Evolutionary conservation across 306 rosid genomes (phyloP).

Genomic region (Boehmeria nivea): DNA sequence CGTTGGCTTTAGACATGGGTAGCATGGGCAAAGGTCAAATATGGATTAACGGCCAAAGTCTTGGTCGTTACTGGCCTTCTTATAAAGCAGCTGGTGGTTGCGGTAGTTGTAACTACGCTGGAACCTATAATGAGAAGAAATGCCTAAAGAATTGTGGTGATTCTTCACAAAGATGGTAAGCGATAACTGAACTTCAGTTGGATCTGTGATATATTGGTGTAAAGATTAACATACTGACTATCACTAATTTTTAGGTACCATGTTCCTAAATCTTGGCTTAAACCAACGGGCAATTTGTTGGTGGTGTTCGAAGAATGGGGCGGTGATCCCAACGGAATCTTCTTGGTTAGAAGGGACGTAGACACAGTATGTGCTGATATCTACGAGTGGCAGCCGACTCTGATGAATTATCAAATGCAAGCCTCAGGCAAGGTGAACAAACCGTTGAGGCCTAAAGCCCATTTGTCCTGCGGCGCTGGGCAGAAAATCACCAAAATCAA

Average conservation of each 20-base stretch:
- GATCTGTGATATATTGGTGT: conserved; percentile 8
- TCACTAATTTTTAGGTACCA: conserved; percentile 66
- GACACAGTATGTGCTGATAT: conserved; percentile 82
- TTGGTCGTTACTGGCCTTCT: conserved; percentile 97
- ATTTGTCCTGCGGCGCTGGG: conserved; percentile 73
- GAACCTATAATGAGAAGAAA: conserved; percentile 70
- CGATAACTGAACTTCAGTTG: conserved; percentile 4
- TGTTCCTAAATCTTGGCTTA: conserved; percentile 91
- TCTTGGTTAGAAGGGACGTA: conserved; percentile 76
- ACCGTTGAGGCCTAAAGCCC: conserved; percentile 79
- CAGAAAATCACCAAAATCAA: conserved; percentile 82
- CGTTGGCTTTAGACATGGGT: conserved; percentile 80
- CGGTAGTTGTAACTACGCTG: conserved; percentile 61
- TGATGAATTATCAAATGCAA: conserved; percentile 70
- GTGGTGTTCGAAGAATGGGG: conserved; percentile 88
- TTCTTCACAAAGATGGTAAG: conserved; percentile 96
- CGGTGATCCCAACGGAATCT: conserved; percentile 84
- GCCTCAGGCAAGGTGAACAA: conserved; percentile 61
- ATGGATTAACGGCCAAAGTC: conserved; percentile 78
- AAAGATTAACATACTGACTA: conserved; percentile 16
- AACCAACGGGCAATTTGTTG: conserved; percentile 77
- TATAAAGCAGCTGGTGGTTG: conserved; percentile 88
- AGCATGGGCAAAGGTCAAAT: conserved; percentile 98
- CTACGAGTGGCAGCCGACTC: conserved; percentile 95
- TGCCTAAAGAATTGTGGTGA: conserved; percentile 72